Evolutionary conservation across 805 yeast genomes (phyloP).

Genomic region (Vanderwaltozyma yarrowii): DNA sequence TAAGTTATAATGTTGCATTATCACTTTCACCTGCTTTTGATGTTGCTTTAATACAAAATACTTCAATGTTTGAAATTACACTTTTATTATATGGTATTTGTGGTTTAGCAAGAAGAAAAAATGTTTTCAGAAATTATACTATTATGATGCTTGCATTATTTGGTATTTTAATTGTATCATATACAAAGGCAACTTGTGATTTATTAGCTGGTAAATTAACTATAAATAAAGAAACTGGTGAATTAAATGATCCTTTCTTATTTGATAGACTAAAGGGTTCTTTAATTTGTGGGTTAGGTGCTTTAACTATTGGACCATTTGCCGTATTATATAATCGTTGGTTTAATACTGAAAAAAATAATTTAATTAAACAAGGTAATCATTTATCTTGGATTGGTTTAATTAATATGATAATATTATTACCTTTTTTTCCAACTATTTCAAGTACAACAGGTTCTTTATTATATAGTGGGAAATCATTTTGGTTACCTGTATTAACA

Average conservation of each 20-base stretch:
- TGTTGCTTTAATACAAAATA: slow-evolving; percentile 24
- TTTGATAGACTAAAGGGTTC: slow-evolving; percentile 29
- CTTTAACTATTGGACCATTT: slow-evolving; percentile 25
- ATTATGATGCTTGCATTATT: slow-evolving; percentile 22
- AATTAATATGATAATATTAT: slow-evolving; percentile 12
- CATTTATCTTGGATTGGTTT: slow-evolving; percentile 15
- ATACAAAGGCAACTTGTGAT: slow-evolving; percentile 27
- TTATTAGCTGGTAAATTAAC: slow-evolving; percentile 26
- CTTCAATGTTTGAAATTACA: slow-evolving; percentile 26
- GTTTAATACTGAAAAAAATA: slow-evolving; percentile 9
- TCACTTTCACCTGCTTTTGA: slow-evolving; percentile 26
- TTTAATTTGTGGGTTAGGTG: slow-evolving; percentile 25
- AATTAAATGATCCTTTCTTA: slow-evolving; percentile 26
- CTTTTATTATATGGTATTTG: slow-evolving; percentile 25
- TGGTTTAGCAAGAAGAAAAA: slow-evolving; percentile 18
- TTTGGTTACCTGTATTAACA: slow-evolving; percentile 12
- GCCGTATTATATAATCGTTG: slow-evolving; percentile 24
- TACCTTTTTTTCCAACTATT: slow-evolving; percentile 17
- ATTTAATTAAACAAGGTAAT: slow-evolving; percentile 10
- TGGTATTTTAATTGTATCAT: slow-evolving; percentile 24
- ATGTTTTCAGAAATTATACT: slow-evolving; percentile 19
- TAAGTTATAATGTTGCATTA: slow-evolving; percentile 18
- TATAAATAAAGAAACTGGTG: slow-evolving; percentile 26
- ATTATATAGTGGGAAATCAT: slow-evolving; percentile 7
- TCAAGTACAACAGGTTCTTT: slow-evolving; percentile 4